Conservation (phyloP, 2,329 filamentous ascomycete genomes). For the Myriosclerotinia scirpicola region DNA sequence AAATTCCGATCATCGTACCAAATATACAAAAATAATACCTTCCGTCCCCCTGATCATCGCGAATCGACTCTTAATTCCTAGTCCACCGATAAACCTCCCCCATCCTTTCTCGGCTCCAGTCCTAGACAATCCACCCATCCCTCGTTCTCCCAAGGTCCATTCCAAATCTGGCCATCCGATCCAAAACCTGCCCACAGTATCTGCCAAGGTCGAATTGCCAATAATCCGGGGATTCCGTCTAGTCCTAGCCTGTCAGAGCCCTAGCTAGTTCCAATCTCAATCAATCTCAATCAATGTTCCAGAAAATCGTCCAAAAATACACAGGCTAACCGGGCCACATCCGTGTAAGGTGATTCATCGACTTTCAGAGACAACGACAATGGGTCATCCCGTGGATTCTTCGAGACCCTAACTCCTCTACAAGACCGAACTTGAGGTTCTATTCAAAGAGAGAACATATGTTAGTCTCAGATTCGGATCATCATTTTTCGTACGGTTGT, state of each 20-base stretch:
- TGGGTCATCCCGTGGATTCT: constrained; percentile 18
- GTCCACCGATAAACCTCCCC: neutral
- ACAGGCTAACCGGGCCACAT: constrained; percentile 36
- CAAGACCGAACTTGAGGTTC: constrained; percentile 33
- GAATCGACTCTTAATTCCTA: neutral
- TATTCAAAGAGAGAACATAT: constrained; percentile 20
- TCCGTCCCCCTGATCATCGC: constrained; percentile 7
- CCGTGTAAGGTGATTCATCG: constrained; percentile 32
- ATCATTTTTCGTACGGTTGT: neutral
- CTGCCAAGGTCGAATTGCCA: constrained; percentile 12
- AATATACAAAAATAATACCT: constrained; percentile 19
- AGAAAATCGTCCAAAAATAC: constrained; percentile 40
- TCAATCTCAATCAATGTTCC: constrained; percentile 28
- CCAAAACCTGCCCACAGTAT: constrained; percentile 13
- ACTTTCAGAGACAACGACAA: constrained; percentile 15
- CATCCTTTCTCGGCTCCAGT: neutral
- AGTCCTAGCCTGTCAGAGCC: constrained; percentile 8
- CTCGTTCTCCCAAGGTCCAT: constrained; percentile 2
- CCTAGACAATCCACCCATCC: neutral
- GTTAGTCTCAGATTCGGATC: constrained; percentile 27
- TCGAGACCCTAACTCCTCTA: constrained; percentile 26
- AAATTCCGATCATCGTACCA: constrained; percentile 16
- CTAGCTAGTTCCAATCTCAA: constrained; percentile 17
- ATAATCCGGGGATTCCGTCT: constrained; percentile 10
- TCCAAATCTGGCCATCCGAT: constrained; percentile 13